These are phyloP conservation scores for Hylodesmum podocarpum DNA, from an alignment of 306 rosid species.

Conservation along the genomic window DNA sequence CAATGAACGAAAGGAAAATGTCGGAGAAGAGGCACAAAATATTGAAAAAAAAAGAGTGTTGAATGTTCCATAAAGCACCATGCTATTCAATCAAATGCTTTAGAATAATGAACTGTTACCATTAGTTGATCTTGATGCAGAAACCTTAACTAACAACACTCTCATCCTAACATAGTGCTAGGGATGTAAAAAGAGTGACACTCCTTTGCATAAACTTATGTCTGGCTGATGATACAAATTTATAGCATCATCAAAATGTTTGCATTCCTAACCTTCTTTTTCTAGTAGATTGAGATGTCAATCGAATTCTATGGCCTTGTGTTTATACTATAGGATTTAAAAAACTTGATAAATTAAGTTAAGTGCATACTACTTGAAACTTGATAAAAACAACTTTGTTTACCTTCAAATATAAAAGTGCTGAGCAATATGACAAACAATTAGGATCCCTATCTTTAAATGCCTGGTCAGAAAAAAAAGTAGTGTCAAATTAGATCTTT, in stretches of 20 bases:
- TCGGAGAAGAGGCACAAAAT: not conserved
- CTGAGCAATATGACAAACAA: conserved; percentile 70
- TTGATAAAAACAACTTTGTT: not conserved
- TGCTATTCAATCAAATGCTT: not conserved
- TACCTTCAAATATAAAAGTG: conserved; percentile 69
- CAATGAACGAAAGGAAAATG: not conserved
- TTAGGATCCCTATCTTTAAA: conserved; percentile 72
- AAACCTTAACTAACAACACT: not conserved
- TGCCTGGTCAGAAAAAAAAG: conserved; percentile 52
- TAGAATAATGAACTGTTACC: not conserved
- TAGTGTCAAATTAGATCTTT: not conserved
- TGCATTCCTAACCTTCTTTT: not conserved
- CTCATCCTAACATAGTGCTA: not conserved
- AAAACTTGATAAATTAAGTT: not conserved
- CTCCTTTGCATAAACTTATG: not conserved
- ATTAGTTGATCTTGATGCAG: not conserved
- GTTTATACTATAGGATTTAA: not conserved
- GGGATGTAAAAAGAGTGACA: not conserved
- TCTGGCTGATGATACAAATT: not conserved
- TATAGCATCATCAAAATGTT: not conserved
- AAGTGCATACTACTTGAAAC: not conserved
- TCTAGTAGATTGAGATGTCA: not conserved
- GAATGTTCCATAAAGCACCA: not conserved
- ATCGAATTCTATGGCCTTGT: not conserved
- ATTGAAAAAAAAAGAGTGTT: not conserved